phyloP scores from a whole-genome alignment of 1,139 yeast species.

The Schwanniomyces etchellsii region DNA sequence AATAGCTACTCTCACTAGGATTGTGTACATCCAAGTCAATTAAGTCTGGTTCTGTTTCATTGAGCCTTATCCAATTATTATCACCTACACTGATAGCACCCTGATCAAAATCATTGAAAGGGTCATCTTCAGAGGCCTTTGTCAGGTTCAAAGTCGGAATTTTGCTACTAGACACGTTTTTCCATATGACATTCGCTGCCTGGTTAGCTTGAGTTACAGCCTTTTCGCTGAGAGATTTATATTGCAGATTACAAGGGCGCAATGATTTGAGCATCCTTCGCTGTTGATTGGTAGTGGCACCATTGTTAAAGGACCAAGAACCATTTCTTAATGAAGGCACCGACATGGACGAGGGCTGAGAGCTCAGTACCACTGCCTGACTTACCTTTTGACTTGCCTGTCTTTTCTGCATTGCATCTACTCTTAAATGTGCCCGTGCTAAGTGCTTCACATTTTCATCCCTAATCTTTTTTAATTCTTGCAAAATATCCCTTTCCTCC shows the following conservation, averaged over 20 bases:
- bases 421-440: conserved; percentile 36
- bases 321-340: conserved; percentile 26
- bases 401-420: conserved; percentile 30
- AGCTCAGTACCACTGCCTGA: conserved; percentile 7
- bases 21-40: conserved; percentile 25
- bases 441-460: conserved; percentile 48
- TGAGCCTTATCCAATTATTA: conserved; percentile 25
- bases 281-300: conserved; percentile 8
- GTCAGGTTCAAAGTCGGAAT: conserved; percentile 9
- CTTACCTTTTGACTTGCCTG: conserved; percentile 1
- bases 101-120: conserved; percentile 46
- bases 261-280: conserved; percentile 34
- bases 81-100: conserved; percentile 20
- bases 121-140: conserved; percentile 9
- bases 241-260: conserved; percentile 15
- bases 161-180: conserved; percentile 15
- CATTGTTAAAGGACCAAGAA: conserved; percentile 9
- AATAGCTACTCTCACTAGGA: conserved; percentile 7
- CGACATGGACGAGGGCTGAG: conserved; percentile 8
- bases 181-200: conserved; percentile 48
- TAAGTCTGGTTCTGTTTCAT: conserved; percentile 17
- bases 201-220: conserved; percentile 21
- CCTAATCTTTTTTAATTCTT: conserved; percentile 43
- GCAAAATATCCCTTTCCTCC: conserved; percentile 39
- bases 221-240: conserved; percentile 2